Evolutionary conservation across 306 rosid genomes (phyloP).

Genomic region (Carpinus fangiana): DNA sequence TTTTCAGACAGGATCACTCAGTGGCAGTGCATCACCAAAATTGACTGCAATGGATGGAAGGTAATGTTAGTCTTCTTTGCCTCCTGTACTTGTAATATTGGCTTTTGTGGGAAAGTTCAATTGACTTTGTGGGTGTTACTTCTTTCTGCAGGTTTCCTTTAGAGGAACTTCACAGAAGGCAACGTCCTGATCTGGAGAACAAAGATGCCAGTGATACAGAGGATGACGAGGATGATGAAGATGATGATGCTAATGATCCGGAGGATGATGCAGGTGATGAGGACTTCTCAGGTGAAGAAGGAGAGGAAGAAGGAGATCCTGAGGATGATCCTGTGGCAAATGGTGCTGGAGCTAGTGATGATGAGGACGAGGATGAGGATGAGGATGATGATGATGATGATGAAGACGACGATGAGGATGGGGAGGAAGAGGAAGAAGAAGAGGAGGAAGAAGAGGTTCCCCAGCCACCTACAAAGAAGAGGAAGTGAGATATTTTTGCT

Average conservation of each 20-base stretch:
- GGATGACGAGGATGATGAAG: slow-evolving; percentile 62
- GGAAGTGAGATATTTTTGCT: slow-evolving; percentile 55
- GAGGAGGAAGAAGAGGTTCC: slow-evolving; percentile 60
- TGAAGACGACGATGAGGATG: slow-evolving; percentile 20
- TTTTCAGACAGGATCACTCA: slow-evolving; percentile 52
- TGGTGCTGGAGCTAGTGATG: slow-evolving; percentile 52
- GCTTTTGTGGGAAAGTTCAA: background rate
- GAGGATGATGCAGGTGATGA: slow-evolving; percentile 59
- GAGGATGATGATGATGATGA: slow-evolving; percentile 14
- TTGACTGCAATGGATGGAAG: slow-evolving; percentile 46
- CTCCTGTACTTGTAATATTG: background rate
- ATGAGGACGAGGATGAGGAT: slow-evolving; percentile 30
- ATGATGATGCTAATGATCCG: slow-evolving; percentile 32
- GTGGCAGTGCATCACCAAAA: slow-evolving; percentile 31
- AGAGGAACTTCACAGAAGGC: slow-evolving; percentile 41
- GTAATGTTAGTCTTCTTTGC: slow-evolving; percentile 31
- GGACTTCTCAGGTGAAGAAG: slow-evolving; percentile 70
- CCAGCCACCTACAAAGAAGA: slow-evolving; percentile 78
- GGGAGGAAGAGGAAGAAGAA: slow-evolving; percentile 29
- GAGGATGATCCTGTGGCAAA: slow-evolving; percentile 65
- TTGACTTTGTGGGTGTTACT: slow-evolving; percentile 18
- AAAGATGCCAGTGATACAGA: slow-evolving; percentile 80
- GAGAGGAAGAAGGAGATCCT: slow-evolving; percentile 61
- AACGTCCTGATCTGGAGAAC: slow-evolving; percentile 45
- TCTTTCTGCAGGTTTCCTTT: slow-evolving; percentile 61